phyloP scores from a whole-genome alignment of 1,284 basidiomycete species.

The Leccinum solheimii region DNA sequence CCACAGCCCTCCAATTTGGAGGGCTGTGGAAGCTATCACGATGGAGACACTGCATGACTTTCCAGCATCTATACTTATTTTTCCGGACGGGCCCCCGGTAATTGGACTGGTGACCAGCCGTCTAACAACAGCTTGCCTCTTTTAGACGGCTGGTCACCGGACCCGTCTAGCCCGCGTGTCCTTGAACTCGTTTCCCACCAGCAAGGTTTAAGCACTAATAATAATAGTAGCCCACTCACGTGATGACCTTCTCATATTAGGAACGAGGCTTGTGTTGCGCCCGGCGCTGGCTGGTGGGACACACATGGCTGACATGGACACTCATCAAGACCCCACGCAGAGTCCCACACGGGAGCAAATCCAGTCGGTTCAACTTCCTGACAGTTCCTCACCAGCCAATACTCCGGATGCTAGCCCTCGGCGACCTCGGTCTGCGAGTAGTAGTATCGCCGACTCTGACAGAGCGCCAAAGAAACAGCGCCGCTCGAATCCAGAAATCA shows the following conservation, averaged over 20 bases:
- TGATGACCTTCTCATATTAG: neutral
- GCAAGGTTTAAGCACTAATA: neutral
- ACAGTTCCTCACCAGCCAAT: neutral
- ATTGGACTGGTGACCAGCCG: too few relatives aligned
- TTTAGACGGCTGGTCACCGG: too few relatives aligned
- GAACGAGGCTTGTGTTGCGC: neutral
- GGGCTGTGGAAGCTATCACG: constrained; percentile 16
- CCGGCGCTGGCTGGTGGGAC: neutral
- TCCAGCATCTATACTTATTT: neutral
- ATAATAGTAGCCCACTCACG: neutral
- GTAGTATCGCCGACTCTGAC: neutral
- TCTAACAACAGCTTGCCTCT: too few relatives aligned
- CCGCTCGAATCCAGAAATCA: neutral
- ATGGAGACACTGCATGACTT: neutral
- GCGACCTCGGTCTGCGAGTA: neutral
- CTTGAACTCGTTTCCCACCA: neutral
- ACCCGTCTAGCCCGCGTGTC: neutral
- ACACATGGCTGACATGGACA: neutral
- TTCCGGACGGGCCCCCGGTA: neutral
- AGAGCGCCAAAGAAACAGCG: neutral
- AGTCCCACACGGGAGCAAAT: neutral
- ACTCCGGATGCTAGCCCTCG: neutral
- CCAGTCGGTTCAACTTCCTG: neutral
- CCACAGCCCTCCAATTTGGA: too few relatives aligned
- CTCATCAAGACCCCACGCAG: neutral